Evolutionary conservation across 176 grass and related monocot genomes (phyloP).

Genomic region (Aegilops speltoides): DNA sequence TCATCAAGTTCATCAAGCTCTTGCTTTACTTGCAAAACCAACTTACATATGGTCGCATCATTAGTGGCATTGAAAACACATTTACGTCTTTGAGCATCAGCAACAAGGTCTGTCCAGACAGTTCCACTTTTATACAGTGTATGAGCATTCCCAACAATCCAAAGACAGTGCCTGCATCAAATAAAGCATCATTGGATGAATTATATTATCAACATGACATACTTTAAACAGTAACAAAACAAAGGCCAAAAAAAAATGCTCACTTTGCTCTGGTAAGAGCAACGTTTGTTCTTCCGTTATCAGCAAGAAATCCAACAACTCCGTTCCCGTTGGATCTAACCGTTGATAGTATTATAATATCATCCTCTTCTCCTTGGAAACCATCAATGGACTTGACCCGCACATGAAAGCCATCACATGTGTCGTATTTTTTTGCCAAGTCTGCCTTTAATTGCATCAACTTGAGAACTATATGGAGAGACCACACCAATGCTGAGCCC

Average conservation of each 20-base stretch:
- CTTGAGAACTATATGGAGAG: slow-evolving; percentile 67
- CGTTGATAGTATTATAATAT: neutral
- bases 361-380: neutral
- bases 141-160: slow-evolving; percentile 68
- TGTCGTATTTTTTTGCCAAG: slow-evolving; percentile 30
- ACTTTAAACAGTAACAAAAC: neutral
- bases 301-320: neutral
- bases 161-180: slow-evolving; percentile 75
- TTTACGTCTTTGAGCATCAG: slow-evolving; percentile 42
- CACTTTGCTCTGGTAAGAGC: slow-evolving; percentile 79
- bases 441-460: slow-evolving; percentile 45
- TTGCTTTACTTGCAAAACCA: slow-evolving; percentile 62
- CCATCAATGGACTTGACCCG: neutral
- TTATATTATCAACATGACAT: neutral
- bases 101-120: slow-evolving; percentile 58
- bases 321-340: neutral
- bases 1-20: slow-evolving; percentile 74
- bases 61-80: slow-evolving; percentile 53
- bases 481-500: slow-evolving; percentile 52
- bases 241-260: neutral
- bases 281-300: slow-evolving; percentile 70
- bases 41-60: slow-evolving; percentile 32
- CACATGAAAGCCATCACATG: neutral
- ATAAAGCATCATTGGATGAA: slow-evolving; percentile 4
- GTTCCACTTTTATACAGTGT: slow-evolving; percentile 53